Evolutionary conservation across 2,329 filamentous ascomycete species (phyloP).

Genomic region (Ophiostoma perfectum): DNA sequence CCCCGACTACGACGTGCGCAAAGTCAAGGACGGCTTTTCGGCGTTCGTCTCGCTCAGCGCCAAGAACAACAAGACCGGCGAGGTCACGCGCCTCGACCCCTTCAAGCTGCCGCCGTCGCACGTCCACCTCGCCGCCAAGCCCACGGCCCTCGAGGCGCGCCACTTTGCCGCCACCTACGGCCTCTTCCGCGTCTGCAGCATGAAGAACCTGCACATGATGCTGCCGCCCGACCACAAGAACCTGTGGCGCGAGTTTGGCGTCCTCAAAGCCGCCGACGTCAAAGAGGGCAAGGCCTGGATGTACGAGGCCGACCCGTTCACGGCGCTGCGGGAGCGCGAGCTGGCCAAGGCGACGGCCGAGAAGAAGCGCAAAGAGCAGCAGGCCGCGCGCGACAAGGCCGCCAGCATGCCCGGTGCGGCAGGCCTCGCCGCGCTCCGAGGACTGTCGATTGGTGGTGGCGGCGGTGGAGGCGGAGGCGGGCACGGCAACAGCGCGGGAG

Average conservation of each 20-base stretch:
- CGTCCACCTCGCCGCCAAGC: constrained; percentile 67
- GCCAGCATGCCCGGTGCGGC: constrained; percentile 57
- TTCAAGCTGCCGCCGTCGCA: constrained; percentile 75
- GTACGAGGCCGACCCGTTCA: constrained; percentile 94
- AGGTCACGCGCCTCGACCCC: constrained; percentile 67
- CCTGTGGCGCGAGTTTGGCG: constrained; percentile 86
- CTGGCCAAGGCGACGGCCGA: constrained; percentile 69
- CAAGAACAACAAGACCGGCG: constrained; percentile 75
- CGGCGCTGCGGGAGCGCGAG: constrained; percentile 70
- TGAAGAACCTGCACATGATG: constrained; percentile 93
- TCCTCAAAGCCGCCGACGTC: constrained; percentile 73
- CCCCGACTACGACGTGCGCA: constrained; percentile 81
- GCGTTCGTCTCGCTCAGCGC: constrained; percentile 74
- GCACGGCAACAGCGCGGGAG: constrained; percentile 27
- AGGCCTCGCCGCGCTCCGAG: constrained; percentile 49
- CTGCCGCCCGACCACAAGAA: constrained; percentile 84
- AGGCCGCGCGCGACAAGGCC: constrained; percentile 63
- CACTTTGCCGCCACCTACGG: constrained; percentile 92
- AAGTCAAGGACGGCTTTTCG: constrained; percentile 67
- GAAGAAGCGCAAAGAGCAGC: constrained; percentile 71
- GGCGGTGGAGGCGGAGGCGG: constrained; percentile 28
- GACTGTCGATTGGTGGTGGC: constrained; percentile 32
- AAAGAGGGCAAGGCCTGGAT: constrained; percentile 78
- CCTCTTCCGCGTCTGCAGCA: constrained; percentile 85
- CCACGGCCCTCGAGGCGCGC: constrained; percentile 80